Evolutionary conservation across 2,329 filamentous ascomycete species (phyloP), one percentile per base, ranked within the genome.

Genomic region (Claviceps sp.): DNA sequence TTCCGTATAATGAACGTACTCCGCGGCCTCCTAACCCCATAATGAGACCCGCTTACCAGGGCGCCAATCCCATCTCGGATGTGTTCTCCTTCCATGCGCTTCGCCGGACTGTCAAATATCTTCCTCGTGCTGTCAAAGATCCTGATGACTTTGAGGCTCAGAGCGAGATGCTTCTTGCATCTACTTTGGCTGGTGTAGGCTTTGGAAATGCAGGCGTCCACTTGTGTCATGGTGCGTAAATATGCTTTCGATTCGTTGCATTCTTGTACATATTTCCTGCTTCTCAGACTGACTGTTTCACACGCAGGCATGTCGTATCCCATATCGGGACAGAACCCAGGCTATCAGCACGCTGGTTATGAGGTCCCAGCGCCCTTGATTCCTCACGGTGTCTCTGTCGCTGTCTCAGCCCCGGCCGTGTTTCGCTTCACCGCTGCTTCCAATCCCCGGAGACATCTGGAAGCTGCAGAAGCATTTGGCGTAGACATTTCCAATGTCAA

Each of bases 131-230:
- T 0, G 86, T 95, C 3, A 82, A 77, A 53, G 86, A 97, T 61
- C 89, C 91, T 0, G 89, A 95, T 37, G 93, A 98, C 66, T 76
- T 80, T 55, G 93, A 97, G 67, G 94, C 94, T 0, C 93, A 98
- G 68, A 86, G 81, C 37, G 83, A 97, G 68, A 98, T 98, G 94
- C 76, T 98, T 34, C 79, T 98, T 20, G 93, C 93, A 2, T 86
- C 93, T 1, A 98, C 93, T 0, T 74, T 98, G 2, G 93, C 94
- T 0, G 93, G 93, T 46, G 89, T 98, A 3, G 93, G 93, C 0
- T 98, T 98, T 66, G 93, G 94, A 20, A 98, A 98, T 62, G 94
- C 94, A 1, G 93, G 94, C 48, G 93, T 98, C 2, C 93, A 98
- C 70, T 74, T 82, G 45, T 82, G 78, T 57, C 78, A 82, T 57